Evolutionary conservation across 345 rosid genomes (phyloP).

Genomic region (Physaria fendleri): DNA sequence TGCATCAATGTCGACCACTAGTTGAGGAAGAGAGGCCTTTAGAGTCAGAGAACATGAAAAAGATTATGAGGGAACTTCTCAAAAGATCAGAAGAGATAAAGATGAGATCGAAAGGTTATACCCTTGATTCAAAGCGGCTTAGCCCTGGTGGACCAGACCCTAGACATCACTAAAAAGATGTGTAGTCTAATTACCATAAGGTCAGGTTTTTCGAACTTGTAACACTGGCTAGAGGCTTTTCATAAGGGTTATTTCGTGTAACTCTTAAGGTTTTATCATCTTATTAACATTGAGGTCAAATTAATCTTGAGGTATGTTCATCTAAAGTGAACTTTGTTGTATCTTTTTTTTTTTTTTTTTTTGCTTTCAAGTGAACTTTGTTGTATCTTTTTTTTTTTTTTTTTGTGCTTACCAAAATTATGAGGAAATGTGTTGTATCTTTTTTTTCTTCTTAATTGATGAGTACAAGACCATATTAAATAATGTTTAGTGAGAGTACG

Average conservation of each 20-base stretch:
- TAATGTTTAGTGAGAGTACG: not conserved
- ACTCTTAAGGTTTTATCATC: constrained; percentile 3
- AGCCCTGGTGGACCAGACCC: constrained; percentile 42
- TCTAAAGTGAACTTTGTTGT: no score
- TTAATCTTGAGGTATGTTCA: not conserved
- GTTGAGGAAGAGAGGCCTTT: constrained; percentile 17
- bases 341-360: no score
- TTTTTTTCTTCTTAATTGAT: no score
- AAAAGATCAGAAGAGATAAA: constrained; percentile 25
- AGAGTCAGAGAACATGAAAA: constrained; percentile 14
- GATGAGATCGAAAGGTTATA: constrained; percentile 9
- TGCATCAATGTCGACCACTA: constrained; percentile 26
- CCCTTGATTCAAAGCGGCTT: constrained; percentile 28
- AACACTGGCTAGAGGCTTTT: constrained; percentile 3
- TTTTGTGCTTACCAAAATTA: constrained; percentile 1
- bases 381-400: no score
- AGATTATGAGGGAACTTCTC: constrained; percentile 27
- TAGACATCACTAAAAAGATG: constrained; percentile 23
- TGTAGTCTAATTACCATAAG: not conserved
- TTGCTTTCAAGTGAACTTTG: no score
- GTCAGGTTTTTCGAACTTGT: constrained; percentile 14
- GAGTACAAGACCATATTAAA: not conserved
- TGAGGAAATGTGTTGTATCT: no score
- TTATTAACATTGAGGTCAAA: constrained; percentile 7
- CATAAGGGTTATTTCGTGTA: constrained; percentile 7